phyloP scores from a whole-genome alignment of 2,329 filamentous ascomycete species.

The Delphinella strobiligena region DNA sequence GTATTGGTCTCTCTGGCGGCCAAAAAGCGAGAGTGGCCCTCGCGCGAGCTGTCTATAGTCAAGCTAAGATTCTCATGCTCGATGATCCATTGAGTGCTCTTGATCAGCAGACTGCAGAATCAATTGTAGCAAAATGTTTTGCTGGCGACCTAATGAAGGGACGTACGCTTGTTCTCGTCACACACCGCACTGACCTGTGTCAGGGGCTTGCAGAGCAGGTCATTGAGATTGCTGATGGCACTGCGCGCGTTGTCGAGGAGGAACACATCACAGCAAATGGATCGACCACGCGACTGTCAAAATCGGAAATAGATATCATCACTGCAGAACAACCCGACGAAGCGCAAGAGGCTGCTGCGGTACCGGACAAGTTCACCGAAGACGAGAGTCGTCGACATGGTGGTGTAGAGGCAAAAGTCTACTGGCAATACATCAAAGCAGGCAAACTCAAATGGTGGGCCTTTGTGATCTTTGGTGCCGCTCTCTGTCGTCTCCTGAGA shows the following conservation, averaged over 20 bases:
- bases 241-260: slow-evolving; percentile 25
- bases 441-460: slow-evolving; percentile 66
- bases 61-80: slow-evolving; percentile 33
- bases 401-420: slow-evolving; percentile 62
- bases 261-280: slow-evolving; percentile 11
- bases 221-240: slow-evolving; percentile 54
- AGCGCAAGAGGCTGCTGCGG: slow-evolving; percentile 36
- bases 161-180: slow-evolving; percentile 47
- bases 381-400: slow-evolving; percentile 65
- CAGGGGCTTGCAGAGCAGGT: slow-evolving; percentile 61
- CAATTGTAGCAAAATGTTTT: slow-evolving; percentile 46
- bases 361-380: slow-evolving; percentile 66
- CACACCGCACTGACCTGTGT: slow-evolving; percentile 59
- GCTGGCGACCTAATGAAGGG: slow-evolving; percentile 41
- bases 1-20: slow-evolving; percentile 35
- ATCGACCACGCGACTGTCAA: slow-evolving; percentile 8
- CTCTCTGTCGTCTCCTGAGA: slow-evolving; percentile 50
- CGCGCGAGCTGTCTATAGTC: slow-evolving; percentile 34
- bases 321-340: slow-evolving; percentile 20
- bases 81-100: slow-evolving; percentile 37
- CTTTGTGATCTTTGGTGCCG: slow-evolving; percentile 49
- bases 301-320: slow-evolving; percentile 15
- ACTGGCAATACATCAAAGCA: slow-evolving; percentile 76
- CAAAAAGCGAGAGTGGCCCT: slow-evolving; percentile 36
- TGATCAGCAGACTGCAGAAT: slow-evolving; percentile 51